Base-by-base conservation (phyloP, 1,284 basidiomycete species). In the Hemileia vastatrix region DNA sequence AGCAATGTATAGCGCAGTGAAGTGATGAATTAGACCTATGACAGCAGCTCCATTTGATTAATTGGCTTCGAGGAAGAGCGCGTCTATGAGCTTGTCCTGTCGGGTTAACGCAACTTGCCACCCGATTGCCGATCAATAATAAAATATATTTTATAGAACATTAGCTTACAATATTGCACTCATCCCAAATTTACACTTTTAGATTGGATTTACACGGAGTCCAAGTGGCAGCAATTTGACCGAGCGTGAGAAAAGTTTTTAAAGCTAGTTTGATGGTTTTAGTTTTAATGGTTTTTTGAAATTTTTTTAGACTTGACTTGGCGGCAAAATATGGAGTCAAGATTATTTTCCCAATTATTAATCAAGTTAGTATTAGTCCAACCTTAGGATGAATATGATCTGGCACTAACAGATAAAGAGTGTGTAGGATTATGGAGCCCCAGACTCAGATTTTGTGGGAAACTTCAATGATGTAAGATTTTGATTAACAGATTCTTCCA, bases 181-280 rank as follows among this genome's bases (percentile, higher is more conserved):
- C 48, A 47, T n/a, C 6, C 40, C 6, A 44, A 21, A 0, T 21
- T 40, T 50, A 50, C 23, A 8, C 3, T 21, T 32, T 31, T 11
- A 62, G 60, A 62, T 55, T 62, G 60, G 60, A 43, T 55, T 33
- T 62, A 62, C 21, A 62, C 54, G 18, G 60, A 62, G 36, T 15
- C 23, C 21, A 53, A 54, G 24, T 62, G 60, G 60, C 44, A 6
- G 27, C 52, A 50, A 27, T 55, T 62, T 31, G 60, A 62, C 50
- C 36, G 43, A 11, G 53, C 45, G 60, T 62, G 21, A 48, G 47
- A 13, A 6, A 32, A 4, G 1, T 48, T 48, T 48, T 3, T 31
- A n/a, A n/a, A n/a, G 47, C 45, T 45, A 6, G 11, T n/a, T n/a
- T n/a, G n/a, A n/a, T n/a, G n/a, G n/a, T n/a, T 51, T 43, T 19